Evolutionary conservation across 805 yeast species (phyloP), one percentile per base, ranked within the genome.

Genomic region (Ascoidea rubescens): DNA sequence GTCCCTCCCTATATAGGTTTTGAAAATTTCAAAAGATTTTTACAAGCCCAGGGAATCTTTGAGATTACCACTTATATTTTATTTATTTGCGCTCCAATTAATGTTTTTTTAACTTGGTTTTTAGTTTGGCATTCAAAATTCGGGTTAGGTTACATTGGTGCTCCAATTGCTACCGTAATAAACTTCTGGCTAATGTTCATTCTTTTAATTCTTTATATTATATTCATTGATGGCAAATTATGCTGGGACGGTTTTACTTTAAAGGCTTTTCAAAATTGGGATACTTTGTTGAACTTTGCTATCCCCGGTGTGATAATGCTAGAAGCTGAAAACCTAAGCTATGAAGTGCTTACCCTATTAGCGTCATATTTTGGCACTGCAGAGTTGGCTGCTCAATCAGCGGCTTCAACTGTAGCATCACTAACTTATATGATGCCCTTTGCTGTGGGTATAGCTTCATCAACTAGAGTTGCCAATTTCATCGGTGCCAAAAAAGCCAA

Each of bases 31-130:
- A 88, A 89, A 66, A 71, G 95, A 53, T 87, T 76, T 60, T 66
- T 88, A 51, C 96, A 87, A 68, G 87, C 95, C 0, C 96, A 88
- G 65, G 87, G 87, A 37, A 81, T 87, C 12, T 89, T 85, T 70
- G 83, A 86, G 61, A 95, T 96, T 4, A 84, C 90, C 7, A 84
- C 95, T 5, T 78, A 80, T 56, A 84, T 81, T 10, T 67, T 86
- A 45, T 58, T 74, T 16, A 56, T 80, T 10, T 71, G 77, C 8
- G 75, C 82, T 1, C 89, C 89, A 0, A 50, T 80, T 48, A 79
- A 78, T 58, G 65, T 75, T 32, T 37, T 77, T 14, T 63, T 78
- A 52, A 79, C 79, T 54, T 80, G 79, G 66, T 56, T 72, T 6
- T 67, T 82, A 50, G 85, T 81, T 6, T 80, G 83, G 79, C 69